Base-by-base conservation (phyloP, 768 basidiomycete genomes). In the Mycena belliarum region DNA sequence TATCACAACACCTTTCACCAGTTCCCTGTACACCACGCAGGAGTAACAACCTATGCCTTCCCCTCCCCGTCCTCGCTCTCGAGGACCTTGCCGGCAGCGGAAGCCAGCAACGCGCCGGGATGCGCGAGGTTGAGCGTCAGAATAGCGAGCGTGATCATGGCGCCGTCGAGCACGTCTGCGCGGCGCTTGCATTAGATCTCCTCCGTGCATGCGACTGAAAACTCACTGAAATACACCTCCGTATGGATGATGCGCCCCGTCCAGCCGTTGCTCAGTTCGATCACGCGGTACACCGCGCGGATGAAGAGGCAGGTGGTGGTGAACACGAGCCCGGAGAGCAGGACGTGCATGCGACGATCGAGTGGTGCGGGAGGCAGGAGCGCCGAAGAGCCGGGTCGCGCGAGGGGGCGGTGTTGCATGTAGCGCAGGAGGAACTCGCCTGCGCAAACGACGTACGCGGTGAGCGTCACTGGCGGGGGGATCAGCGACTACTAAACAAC, bases 401-500 rank as follows among this genome's bases (percentile, higher is more conserved):
- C 42, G 42, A 49, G 28, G 42, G 60, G 60, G 3, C 53, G 53
- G 46, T 59, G 49, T 8, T 35, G 12, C 16, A 60, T 25, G 55
- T 50, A 79, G 57, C 60, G 82, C 76, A 54, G 77, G 67, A 51
- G 73, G 68, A 63, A 83, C 76, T 55, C 80, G 76, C 20, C 59
- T 67, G 25, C 77, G 67, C 78, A 80, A 26, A 61, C 1, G 38
- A 50, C 57, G 50, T 62, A 65, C 1, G 28, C 54, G 14, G 57
- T 46, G 14, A 65, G 62, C 11, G 57, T 57, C 8, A 50, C 63
- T 64, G 24, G 42, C 10, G 35, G 18, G 26, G 5, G 18, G 25
- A 3, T 78, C 57, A 79, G 69, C 18, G n/a, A 24, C 12, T 44
- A n/a, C 21, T 32, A 14, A 29, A 20, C 1, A 10, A 28, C 24